Percentiles rank a stretch among this genome's conserved stretches.
Conservation (phyloP, 1,139 yeast genomes). For the Martiniozyma asiatica region DNA sequence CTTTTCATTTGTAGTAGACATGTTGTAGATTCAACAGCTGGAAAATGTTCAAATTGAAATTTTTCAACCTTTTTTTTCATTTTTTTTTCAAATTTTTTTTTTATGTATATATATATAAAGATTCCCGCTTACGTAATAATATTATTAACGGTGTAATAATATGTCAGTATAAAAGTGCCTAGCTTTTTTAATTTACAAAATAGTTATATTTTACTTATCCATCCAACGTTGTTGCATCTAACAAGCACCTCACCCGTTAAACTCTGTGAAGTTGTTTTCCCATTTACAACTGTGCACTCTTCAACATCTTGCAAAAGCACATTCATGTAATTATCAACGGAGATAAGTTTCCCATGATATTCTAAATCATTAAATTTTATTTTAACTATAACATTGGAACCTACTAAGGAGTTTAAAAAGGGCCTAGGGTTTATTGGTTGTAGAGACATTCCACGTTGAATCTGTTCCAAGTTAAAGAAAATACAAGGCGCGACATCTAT, state of each 20-base stretch:
- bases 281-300: conserved; percentile 14
- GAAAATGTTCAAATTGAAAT: too few relatives aligned
- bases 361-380: conserved; percentile 91
- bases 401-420: conserved; percentile 62
- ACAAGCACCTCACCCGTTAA: conserved; percentile 54
- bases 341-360: conserved; percentile 65
- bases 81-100: too few relatives aligned
- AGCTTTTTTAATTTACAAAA: too few relatives aligned
- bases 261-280: conserved; percentile 10
- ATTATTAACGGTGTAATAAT: too few relatives aligned
- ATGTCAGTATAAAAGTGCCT: too few relatives aligned
- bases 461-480: too few relatives aligned
- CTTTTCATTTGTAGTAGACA: conserved; percentile 77
- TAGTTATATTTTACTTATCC: conserved; percentile 48
- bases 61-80: too few relatives aligned
- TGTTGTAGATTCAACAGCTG: too few relatives aligned
- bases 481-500: too few relatives aligned
- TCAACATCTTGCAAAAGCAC: conserved; percentile 45
- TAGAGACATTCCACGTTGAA: conserved; percentile 29
- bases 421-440: conserved; percentile 88
- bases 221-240: conserved; percentile 69
- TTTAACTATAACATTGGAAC: conserved; percentile 65
- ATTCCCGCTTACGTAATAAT: too few relatives aligned
- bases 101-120: too few relatives aligned
- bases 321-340: conserved; percentile 92